A percentile compares a stretch with the other conserved stretches of the same genome.
These are phyloP conservation scores for Colletotrichum camelliae DNA, from an alignment of 2,329 filamentous ascomycete genomes.

Conservation along the genomic window DNA sequence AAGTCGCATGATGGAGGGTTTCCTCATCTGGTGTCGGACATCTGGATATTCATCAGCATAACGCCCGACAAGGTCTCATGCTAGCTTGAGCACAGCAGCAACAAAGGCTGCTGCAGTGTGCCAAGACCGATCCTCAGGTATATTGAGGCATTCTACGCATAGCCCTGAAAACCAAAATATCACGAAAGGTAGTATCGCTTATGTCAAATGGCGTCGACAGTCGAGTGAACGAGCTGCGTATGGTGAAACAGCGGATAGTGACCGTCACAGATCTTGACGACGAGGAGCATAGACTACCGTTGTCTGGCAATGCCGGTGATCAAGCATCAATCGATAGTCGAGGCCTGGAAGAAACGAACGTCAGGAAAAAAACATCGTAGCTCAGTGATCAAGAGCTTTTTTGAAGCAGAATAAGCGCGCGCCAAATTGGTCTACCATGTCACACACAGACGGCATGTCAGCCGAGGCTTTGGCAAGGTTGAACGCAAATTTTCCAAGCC, in stretches of 20 bases:
- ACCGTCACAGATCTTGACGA: not conserved
- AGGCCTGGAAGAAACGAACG: not conserved
- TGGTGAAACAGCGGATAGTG: not conserved
- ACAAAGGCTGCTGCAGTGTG: not conserved
- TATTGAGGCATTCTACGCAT: not conserved
- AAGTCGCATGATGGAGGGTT: not conserved
- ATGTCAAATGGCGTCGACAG: not conserved
- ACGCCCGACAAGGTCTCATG: not conserved
- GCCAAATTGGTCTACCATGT: not conserved
- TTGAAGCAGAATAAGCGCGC: not conserved
- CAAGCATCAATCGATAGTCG: not conserved
- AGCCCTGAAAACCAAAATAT: not conserved
- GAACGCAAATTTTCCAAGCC: not conserved
- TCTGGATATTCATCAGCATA: not conserved
- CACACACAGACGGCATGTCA: not conserved
- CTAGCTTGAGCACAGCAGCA: not conserved
- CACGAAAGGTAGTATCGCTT: not conserved
- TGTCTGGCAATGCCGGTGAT: not conserved
- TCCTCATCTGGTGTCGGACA: not conserved
- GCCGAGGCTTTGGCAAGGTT: not conserved
- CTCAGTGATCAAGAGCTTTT: not conserved
- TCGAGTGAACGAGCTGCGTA: not conserved
- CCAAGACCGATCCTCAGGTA: not conserved
- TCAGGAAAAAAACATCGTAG: not conserved
- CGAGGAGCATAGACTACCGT: not conserved